Evolutionary conservation across 306 rosid species (phyloP).

Genomic region (Leucaena leucocephala): DNA sequence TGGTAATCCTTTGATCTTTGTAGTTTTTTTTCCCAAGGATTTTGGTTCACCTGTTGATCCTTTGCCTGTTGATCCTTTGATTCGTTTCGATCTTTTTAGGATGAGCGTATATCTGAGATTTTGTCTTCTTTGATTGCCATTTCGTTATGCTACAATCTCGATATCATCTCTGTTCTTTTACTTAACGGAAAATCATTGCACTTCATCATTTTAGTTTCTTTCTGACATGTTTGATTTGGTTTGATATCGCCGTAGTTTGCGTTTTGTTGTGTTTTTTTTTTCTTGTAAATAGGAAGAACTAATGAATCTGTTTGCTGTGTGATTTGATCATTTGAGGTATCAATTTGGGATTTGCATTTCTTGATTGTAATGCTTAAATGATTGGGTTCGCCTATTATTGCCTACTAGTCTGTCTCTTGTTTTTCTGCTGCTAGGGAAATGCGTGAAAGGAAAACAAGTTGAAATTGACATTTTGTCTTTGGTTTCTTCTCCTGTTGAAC

Average conservation of each 20-base stretch:
- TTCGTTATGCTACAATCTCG: background rate
- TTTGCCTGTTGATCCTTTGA: background rate
- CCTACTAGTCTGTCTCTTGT: background rate
- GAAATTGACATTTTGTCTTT: background rate
- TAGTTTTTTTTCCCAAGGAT: background rate
- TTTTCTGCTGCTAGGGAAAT: conserved; percentile 14
- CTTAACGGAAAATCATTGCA: background rate
- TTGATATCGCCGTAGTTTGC: background rate
- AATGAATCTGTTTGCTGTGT: background rate
- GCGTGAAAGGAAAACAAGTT: background rate
- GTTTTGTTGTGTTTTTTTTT: background rate
- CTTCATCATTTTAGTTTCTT: background rate
- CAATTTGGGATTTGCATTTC: background rate
- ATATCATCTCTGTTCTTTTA: background rate
- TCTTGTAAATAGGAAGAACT: background rate
- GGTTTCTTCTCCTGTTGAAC: background rate
- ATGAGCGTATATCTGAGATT: no score
- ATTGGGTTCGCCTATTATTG: background rate
- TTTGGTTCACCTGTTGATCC: background rate
- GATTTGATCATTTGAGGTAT: background rate
- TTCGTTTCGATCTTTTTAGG: background rate
- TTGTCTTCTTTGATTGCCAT: background rate
- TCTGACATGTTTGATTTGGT: background rate
- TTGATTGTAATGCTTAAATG: background rate
- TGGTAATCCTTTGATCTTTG: conserved; percentile 42